These are phyloP conservation scores for Metschnikowia amazonensis DNA, from an alignment of 805 yeast species.

Conservation along the genomic window DNA sequence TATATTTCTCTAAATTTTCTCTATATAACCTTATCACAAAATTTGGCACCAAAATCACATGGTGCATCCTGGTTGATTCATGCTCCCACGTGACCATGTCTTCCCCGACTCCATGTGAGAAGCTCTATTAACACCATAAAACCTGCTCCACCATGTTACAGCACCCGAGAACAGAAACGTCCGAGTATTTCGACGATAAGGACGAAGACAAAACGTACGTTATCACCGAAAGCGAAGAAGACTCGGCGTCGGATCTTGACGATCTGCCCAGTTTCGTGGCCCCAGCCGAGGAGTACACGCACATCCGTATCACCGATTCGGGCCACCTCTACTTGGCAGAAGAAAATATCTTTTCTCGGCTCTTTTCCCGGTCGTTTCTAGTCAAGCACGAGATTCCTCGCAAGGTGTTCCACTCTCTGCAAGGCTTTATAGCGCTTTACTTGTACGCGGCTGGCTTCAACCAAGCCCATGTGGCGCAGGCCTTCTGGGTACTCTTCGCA, in stretches of 20 bases:
- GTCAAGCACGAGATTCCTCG: slow-evolving; percentile 87
- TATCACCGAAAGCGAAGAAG: slow-evolving; percentile 10
- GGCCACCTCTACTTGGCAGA: slow-evolving; percentile 6
- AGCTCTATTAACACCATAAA: not conserved
- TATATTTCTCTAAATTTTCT: no score
- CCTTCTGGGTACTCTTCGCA: slow-evolving; percentile 53
- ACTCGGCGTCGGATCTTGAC: not conserved
- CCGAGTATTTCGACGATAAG: slow-evolving; percentile 16
- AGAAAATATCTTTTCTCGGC: slow-evolving; percentile 5
- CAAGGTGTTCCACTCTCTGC: slow-evolving; percentile 81
- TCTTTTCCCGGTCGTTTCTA: slow-evolving; percentile 34
- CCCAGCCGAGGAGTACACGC: not conserved
- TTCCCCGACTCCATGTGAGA: not conserved
- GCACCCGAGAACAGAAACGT: not conserved
- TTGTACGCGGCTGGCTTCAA: slow-evolving; percentile 63
- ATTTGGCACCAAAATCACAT: not conserved
- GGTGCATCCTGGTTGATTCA: not conserved
- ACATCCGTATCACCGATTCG: not conserved
- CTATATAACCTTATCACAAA: no score
- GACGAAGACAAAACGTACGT: slow-evolving; percentile 39
- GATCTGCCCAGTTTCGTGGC: not conserved
- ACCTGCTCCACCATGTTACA: not conserved
- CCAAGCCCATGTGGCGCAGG: slow-evolving; percentile 54
- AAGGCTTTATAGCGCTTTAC: slow-evolving; percentile 76
- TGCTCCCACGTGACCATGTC: not conserved